phyloP scores from a whole-genome alignment of 164 flowering plant genomes.

The Dillenia turbinata region DNA sequence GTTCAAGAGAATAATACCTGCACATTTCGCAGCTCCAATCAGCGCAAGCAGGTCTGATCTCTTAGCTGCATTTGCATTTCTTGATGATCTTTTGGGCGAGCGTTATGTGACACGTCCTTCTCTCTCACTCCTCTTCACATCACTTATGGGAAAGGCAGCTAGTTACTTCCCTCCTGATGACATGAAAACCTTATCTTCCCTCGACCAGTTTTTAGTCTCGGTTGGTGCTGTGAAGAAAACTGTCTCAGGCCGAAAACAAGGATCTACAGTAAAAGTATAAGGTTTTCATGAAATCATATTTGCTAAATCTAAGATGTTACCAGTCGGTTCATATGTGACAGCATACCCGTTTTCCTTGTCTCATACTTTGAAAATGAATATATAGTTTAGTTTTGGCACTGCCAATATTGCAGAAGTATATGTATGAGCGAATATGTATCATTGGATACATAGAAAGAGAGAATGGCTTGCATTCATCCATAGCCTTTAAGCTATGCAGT shows the following conservation, averaged over 20 bases:
- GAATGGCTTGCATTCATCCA: no score
- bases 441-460: no score
- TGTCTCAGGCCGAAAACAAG: conserved; percentile 67
- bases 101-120: conserved; percentile 68
- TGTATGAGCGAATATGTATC: no score
- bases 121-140: conserved; percentile 65
- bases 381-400: neutral
- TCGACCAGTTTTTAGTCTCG: conserved; percentile 84
- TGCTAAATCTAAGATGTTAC: neutral
- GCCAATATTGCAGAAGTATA: neutral
- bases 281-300: neutral
- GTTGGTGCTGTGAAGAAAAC: conserved; percentile 94
- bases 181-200: conserved; percentile 94
- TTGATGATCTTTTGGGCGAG: conserved; percentile 83
- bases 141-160: conserved; percentile 83
- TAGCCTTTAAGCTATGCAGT: no score
- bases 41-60: conserved; percentile 80
- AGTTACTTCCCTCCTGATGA: conserved; percentile 98
- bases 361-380: neutral
- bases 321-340: neutral
- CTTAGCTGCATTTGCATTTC: conserved; percentile 85
- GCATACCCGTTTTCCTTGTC: neutral
- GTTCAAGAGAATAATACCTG: conserved; percentile 91
- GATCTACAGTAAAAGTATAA: conserved; percentile 1
- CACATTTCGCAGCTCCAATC: conserved; percentile 90